These are phyloP conservation scores for Aspergillus intermedius DNA, from an alignment of 2,329 filamentous ascomycete genomes.

Conservation along the genomic window DNA sequence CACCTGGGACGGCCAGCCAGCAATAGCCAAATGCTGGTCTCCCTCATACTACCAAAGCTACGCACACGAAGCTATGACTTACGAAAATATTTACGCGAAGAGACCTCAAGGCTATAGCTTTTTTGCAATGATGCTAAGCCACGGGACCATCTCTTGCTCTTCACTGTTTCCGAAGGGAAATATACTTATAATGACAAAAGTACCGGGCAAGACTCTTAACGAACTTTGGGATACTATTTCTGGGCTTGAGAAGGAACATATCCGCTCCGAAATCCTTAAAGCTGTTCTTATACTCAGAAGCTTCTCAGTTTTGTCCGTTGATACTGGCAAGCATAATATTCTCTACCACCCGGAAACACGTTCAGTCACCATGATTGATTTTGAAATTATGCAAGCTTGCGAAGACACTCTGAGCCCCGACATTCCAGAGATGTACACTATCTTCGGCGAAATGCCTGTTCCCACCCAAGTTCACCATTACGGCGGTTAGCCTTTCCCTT, in stretches of 20 bases:
- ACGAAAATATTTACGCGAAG: conserved; percentile 4
- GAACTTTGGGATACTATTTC: conserved; percentile 1
- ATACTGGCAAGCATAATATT: conserved; percentile 2
- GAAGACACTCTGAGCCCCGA: background rate
- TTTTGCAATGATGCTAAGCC: conserved; percentile 3
- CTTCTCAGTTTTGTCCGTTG: background rate
- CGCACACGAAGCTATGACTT: conserved; percentile 1
- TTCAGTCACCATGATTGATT: conserved; percentile 2
- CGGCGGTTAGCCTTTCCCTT: too few relatives aligned
- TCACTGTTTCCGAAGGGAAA: conserved; percentile 3
- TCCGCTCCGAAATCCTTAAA: background rate
- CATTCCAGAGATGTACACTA: conserved; percentile 2
- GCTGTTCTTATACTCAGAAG: background rate
- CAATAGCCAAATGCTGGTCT: conserved; percentile 6
- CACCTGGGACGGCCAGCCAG: background rate
- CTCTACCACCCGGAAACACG: background rate
- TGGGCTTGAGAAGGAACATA: background rate
- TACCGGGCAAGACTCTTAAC: conserved; percentile 1
- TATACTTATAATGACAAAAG: conserved; percentile 1
- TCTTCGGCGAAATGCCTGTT: background rate
- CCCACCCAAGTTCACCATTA: background rate
- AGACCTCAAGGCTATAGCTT: conserved; percentile 2
- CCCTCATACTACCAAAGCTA: conserved; percentile 1
- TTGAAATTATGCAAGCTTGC: conserved; percentile 1
- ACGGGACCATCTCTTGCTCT: conserved; percentile 4